Percentiles rank a stretch among this genome's conserved stretches.
These are phyloP conservation scores for Aspergillus fructus DNA, from an alignment of 2,329 filamentous ascomycete genomes.

Conservation along the genomic window DNA sequence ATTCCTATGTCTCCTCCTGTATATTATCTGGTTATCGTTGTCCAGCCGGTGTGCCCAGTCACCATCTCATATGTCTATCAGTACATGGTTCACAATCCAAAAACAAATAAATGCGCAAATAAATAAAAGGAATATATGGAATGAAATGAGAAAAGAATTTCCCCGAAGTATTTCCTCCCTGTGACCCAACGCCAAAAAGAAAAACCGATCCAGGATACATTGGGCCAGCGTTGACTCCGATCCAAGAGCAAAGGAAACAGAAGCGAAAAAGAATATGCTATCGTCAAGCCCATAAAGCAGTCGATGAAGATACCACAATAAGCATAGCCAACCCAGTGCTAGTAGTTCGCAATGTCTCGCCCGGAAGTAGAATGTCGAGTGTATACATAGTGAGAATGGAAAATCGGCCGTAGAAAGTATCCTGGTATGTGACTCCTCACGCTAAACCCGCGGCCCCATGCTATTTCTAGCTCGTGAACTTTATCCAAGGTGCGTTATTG, in stretches of 20 bases:
- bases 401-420: conserved; percentile 6
- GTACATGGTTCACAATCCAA: conserved; percentile 15
- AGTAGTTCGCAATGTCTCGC: conserved; percentile 6
- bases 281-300: conserved; percentile 8
- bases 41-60: conserved; percentile 6
- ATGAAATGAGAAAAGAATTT: conserved; percentile 19
- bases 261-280: conserved; percentile 2
- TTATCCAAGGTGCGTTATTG: background rate
- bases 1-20: background rate
- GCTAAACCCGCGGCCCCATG: background rate
- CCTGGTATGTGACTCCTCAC: background rate
- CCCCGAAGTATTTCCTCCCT: conserved; percentile 8
- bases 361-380: conserved; percentile 8
- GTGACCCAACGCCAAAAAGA: conserved; percentile 16
- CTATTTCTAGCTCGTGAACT: background rate
- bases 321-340: conserved; percentile 6
- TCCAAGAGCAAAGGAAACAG: conserved; percentile 2
- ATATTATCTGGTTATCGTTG: conserved; percentile 11
- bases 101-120: conserved; percentile 5
- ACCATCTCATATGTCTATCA: conserved; percentile 14
- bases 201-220: conserved; percentile 9
- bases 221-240: conserved; percentile 4
- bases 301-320: conserved; percentile 2
- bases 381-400: conserved; percentile 13
- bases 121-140: conserved; percentile 9